Evolutionary conservation across 2,329 filamentous ascomycete species (phyloP).

Genomic region (Massarina eburnea): DNA sequence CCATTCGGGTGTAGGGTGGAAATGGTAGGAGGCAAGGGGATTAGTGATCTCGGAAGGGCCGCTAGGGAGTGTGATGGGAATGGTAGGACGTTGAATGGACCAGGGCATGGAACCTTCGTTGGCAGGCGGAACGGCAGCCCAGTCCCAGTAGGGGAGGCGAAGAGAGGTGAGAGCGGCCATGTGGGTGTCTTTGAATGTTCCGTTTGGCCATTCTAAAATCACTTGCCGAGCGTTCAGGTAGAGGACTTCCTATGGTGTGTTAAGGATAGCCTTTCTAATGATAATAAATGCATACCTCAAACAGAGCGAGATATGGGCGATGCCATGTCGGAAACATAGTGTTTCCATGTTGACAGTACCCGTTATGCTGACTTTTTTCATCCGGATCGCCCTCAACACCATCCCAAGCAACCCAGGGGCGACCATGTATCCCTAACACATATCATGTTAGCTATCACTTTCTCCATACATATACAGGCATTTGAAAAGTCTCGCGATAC

Average conservation of each 20-base stretch:
- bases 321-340: slow-evolving; percentile 82
- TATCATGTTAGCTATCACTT: neutral
- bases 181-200: slow-evolving; percentile 40
- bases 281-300: slow-evolving; percentile 47
- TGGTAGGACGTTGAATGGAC: neutral
- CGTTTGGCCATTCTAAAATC: slow-evolving; percentile 43
- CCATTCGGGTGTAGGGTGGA: slow-evolving; percentile 50
- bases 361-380: slow-evolving; percentile 53
- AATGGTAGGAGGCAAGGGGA: slow-evolving; percentile 47
- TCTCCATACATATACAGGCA: neutral
- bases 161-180: slow-evolving; percentile 38
- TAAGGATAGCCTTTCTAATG: neutral
- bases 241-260: slow-evolving; percentile 39
- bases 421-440: slow-evolving; percentile 72
- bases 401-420: slow-evolving; percentile 64
- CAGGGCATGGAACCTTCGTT: slow-evolving; percentile 38
- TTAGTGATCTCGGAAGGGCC: slow-evolving; percentile 42
- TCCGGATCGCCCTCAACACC: slow-evolving; percentile 46
- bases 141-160: slow-evolving; percentile 51
- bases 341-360: slow-evolving; percentile 77
- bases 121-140: slow-evolving; percentile 41
- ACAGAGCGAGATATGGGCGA: slow-evolving; percentile 70
- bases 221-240: slow-evolving; percentile 41
- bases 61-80: slow-evolving; percentile 24
- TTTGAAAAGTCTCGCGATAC: too few species aligned